phyloP scores from a whole-genome alignment of 768 basidiomycete genomes.

The Leccinellum rugosiceps region DNA sequence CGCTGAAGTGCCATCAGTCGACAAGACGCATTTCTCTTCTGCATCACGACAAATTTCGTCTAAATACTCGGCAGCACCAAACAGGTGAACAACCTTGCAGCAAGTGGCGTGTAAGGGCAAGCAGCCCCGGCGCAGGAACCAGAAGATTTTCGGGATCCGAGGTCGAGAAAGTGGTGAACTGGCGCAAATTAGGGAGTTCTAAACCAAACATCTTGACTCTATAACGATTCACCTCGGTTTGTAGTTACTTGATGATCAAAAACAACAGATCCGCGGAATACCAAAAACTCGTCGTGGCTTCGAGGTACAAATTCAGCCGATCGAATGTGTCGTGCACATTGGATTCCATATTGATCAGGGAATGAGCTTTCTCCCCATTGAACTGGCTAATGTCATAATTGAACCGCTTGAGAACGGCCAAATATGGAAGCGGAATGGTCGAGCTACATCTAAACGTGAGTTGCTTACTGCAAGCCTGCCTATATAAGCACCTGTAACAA shows the following conservation, averaged over 20 bases:
- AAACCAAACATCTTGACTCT: not conserved
- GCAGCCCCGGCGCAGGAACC: not conserved
- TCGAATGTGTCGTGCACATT: slow-evolving; percentile 4
- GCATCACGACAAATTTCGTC: slow-evolving; percentile 10
- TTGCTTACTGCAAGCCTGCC: not conserved
- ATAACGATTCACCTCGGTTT: slow-evolving; percentile 1
- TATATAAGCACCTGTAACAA: not conserved
- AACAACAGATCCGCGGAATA: not conserved
- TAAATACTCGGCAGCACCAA: slow-evolving; percentile 17
- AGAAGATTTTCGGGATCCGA: too few species aligned
- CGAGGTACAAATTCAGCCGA: slow-evolving; percentile 1
- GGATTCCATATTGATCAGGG: not conserved
- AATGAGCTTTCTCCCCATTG: slow-evolving; percentile 5
- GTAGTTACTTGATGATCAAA: not conserved
- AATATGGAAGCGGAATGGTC: slow-evolving; percentile 1
- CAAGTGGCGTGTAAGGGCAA: slow-evolving; percentile 23
- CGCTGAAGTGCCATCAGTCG: not conserved
- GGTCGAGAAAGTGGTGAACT: too few species aligned
- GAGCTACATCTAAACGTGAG: slow-evolving; percentile 1
- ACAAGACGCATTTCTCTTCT: not conserved
- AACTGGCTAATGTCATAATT: not conserved
- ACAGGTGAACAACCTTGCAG: slow-evolving; percentile 23
- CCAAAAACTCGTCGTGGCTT: slow-evolving; percentile 3
- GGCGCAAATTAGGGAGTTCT: not conserved
- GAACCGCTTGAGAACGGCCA: slow-evolving; percentile 6